Evolutionary conservation across 2,329 filamentous ascomycete genomes (phyloP), one percentile per base, ranked within the genome.

Genomic region (Colletotrichum brevisporum): DNA sequence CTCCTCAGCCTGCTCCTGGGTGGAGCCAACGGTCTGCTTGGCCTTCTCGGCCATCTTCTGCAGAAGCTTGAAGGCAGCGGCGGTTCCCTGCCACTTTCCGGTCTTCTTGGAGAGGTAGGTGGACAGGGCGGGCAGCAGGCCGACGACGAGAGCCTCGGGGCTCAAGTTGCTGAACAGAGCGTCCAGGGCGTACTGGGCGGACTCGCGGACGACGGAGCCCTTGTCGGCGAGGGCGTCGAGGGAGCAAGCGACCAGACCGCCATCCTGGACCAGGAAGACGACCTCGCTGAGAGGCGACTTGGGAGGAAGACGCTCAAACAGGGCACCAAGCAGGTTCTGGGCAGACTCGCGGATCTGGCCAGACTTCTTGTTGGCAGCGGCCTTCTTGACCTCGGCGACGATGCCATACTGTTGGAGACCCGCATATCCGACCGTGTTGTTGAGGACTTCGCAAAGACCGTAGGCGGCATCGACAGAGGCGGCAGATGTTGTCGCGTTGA

Each of bases 11-110:
- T 96, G 91, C 78, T 98, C 94, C 80, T 92, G 92, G 76, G 90
- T 93, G 73, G 80, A 83, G 69, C 93, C 94, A 71, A 93, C 89
- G 63, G 92, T 91, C 80, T 97, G 90, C 86, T 97, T 92, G 48
- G 95, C 93, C 85, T 97, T 97, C 78, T 97, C 93, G 55, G 96
- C 96, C 92, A 98, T 97, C 81, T 91, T 94, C 78, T 96, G 94
- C 67, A 99, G 84, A 72, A 98, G 81, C 80, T 92, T 90, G 78
- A 92, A 92, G 53, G 94, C 96, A 70, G 92, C 95, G 61, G 98
- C 93, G 16, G 93, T 94, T 70, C 96, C 96, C 83, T 99, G 96
- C 96, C 96, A 99, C 83, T 99, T 99, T 73, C 94, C 95, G 16
- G 94, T 92, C 77, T 89, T 90, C 83, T 94, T 97, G 77, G 86